phyloP scores from a whole-genome alignment of 2,329 filamentous ascomycete species.

The Rhytidhysteron rufulum region DNA sequence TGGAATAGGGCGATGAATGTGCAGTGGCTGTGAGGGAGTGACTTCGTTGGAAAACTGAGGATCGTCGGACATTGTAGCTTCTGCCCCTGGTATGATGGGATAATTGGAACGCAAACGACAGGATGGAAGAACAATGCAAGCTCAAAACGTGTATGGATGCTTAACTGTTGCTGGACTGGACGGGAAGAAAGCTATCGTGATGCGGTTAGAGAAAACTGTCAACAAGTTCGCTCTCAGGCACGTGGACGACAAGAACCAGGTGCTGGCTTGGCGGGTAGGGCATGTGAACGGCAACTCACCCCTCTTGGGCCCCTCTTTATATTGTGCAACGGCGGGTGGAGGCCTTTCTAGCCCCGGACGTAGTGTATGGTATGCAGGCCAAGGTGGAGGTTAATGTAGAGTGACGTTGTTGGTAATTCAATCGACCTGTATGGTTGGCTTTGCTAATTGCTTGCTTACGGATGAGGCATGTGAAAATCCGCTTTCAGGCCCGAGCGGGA shows the following conservation, averaged over 20 bases:
- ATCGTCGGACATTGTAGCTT: not conserved
- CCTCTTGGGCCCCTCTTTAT: not conserved
- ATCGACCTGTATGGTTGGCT: not conserved
- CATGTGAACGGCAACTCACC: not conserved
- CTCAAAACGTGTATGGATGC: not conserved
- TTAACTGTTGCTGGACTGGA: not conserved
- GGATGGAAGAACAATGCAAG: not conserved
- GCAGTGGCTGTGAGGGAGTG: constrained; percentile 14
- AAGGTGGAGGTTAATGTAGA: not conserved
- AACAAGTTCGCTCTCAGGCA: not conserved
- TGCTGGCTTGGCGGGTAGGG: not conserved
- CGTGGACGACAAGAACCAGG: not conserved
- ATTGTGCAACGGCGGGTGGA: not conserved
- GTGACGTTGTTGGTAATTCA: constrained; percentile 2
- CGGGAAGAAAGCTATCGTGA: not conserved
- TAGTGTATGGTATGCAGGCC: not conserved
- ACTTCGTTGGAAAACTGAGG: constrained; percentile 13
- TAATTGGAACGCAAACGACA: too few relatives aligned
- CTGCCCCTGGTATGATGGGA: not conserved
- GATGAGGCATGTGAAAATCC: constrained; percentile 1
- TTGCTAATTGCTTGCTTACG: too few relatives aligned
- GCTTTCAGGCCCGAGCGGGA: not conserved
- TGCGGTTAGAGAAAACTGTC: not conserved
- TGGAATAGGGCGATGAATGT: constrained; percentile 36
- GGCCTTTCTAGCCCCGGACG: not conserved